phyloP scores from a whole-genome alignment of 192 early-diverging fungal species.

The Coemansia sp. region DNA sequence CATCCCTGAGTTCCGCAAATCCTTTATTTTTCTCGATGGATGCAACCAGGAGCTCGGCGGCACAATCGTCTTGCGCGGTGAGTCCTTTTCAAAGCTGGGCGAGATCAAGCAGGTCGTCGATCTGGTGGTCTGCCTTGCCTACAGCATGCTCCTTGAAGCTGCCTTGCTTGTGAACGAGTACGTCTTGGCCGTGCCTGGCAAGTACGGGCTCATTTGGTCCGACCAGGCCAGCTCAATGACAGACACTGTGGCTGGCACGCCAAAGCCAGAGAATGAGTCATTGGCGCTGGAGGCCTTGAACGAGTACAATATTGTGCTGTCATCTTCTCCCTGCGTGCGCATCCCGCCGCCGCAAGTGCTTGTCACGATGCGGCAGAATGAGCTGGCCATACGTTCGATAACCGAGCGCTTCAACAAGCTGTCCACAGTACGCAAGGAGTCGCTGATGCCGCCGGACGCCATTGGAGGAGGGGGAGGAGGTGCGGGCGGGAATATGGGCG shows the following conservation, averaged over 20 bases:
- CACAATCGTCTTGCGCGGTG: slow-evolving; percentile 91
- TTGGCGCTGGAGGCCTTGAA: slow-evolving; percentile 60
- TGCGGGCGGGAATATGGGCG: slow-evolving; percentile 15
- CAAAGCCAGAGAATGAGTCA: slow-evolving; percentile 13
- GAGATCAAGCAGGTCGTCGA: slow-evolving; percentile 82
- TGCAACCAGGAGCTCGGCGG: slow-evolving; percentile 79
- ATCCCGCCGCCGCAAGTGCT: slow-evolving; percentile 88
- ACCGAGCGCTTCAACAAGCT: slow-evolving; percentile 34
- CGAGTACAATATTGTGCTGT: slow-evolving; percentile 72
- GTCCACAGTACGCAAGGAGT: slow-evolving; percentile 20
- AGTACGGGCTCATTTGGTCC: slow-evolving; percentile 15
- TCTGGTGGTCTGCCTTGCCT: slow-evolving; percentile 82
- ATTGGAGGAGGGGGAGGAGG: background rate
- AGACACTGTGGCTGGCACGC: background rate
- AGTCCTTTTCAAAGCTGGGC: slow-evolving; percentile 61
- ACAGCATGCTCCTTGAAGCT: slow-evolving; percentile 88
- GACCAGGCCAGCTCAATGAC: background rate
- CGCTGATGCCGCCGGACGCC: background rate
- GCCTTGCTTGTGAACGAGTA: slow-evolving; percentile 78
- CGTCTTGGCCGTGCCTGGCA: slow-evolving; percentile 58
- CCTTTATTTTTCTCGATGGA: slow-evolving; percentile 88
- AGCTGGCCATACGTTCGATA: slow-evolving; percentile 45
- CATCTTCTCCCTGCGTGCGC: slow-evolving; percentile 83
- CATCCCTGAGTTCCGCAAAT: slow-evolving; percentile 80
- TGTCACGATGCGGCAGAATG: slow-evolving; percentile 63